Base-by-base conservation (phyloP, 1,139 yeast species). In the Pichia cactophila region DNA sequence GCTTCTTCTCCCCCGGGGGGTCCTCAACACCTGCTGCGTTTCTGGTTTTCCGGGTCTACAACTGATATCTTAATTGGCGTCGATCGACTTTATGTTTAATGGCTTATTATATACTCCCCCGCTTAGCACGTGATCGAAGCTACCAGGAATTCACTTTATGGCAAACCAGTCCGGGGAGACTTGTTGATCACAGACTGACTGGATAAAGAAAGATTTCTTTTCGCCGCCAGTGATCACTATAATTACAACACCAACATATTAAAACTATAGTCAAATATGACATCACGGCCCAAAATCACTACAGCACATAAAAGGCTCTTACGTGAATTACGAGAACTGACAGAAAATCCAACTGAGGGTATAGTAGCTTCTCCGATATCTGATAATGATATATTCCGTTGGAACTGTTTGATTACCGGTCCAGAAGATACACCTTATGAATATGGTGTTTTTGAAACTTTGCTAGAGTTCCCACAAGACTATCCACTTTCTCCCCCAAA, bases 351-450 rank as follows among this genome's bases (percentile, higher is more conserved):
- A 0, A 96, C 97, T 0, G 97, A 95, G 33, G 98, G 98, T 1
- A 87, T 92, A 45, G 78, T 89, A 8, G 98, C 98, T 0, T 95
- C 96, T 1, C 98, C 98, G 0, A 71, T 81, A 1, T 70, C 78
- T 26, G 98, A 92, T 61, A 84, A 83, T 59, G 81, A 92, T 66
- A 69, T 92, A 54, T 87, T 88, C 57, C 73, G 74, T 42, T 92
- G 98, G 98, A 95, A 87, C 56, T 92, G 98, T 65, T 69, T 89
- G 50, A 70, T 92, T 44, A 94, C 85, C 59, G 98, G 98, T 0
- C 98, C 98, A 1, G 75, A 81, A n/a, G 97, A 79, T 45, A 89
- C 97, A 0, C 86, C 95, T 3, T 92, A 88, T 63, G 97, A 89
- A 61, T 86, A 90, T 56, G 98, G 98, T 7, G 84, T 92, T 14